Percentiles rank a stretch among this genome's conserved stretches.
phyloP scores from a whole-genome alignment of 2,329 filamentous ascomycete genomes.

The Seiridium unicorne region DNA sequence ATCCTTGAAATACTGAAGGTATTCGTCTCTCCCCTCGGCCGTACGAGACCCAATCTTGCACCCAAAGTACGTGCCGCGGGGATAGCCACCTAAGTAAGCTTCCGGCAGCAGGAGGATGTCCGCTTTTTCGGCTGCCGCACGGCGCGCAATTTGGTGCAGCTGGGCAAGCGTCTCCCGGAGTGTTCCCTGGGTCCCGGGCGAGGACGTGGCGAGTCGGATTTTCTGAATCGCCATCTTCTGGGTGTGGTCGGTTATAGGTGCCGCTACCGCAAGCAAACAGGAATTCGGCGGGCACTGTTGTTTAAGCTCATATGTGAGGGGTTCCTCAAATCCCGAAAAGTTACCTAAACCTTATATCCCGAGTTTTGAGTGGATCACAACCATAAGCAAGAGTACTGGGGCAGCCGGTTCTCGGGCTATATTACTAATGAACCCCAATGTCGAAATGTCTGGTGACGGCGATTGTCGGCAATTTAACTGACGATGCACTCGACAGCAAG shows the following conservation, averaged over 20 bases:
- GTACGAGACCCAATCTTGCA: constrained; percentile 69
- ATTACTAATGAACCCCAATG: too few relatives aligned
- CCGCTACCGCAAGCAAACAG: not conserved
- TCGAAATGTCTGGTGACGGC: too few relatives aligned
- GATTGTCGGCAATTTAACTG: too few relatives aligned
- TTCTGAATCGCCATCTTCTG: constrained; percentile 12
- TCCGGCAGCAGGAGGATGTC: constrained; percentile 87
- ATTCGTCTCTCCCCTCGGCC: constrained; percentile 76
- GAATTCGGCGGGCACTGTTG: not conserved
- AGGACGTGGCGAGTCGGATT: constrained; percentile 55
- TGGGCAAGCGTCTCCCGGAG: constrained; percentile 61
- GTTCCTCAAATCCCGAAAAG: not conserved
- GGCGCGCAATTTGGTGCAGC: constrained; percentile 60
- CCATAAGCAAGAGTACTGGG: too few relatives aligned
- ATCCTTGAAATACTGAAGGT: constrained; percentile 72
- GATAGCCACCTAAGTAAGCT: constrained; percentile 89
- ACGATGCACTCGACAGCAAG: too few relatives aligned
- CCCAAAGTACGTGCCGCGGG: constrained; percentile 77
- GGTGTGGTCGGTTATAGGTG: not conserved
- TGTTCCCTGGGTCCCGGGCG: constrained; percentile 50
- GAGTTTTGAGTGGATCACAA: not conserved
- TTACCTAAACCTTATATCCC: not conserved
- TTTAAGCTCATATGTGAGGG: not conserved
- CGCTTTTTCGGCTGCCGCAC: constrained; percentile 54
- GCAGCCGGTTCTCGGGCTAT: too few relatives aligned